A percentile compares a stretch with the other conserved stretches of the same genome.
These are phyloP conservation scores for Aspergillus jensenii DNA, from an alignment of 2,329 filamentous ascomycete genomes.

Conservation along the genomic window DNA sequence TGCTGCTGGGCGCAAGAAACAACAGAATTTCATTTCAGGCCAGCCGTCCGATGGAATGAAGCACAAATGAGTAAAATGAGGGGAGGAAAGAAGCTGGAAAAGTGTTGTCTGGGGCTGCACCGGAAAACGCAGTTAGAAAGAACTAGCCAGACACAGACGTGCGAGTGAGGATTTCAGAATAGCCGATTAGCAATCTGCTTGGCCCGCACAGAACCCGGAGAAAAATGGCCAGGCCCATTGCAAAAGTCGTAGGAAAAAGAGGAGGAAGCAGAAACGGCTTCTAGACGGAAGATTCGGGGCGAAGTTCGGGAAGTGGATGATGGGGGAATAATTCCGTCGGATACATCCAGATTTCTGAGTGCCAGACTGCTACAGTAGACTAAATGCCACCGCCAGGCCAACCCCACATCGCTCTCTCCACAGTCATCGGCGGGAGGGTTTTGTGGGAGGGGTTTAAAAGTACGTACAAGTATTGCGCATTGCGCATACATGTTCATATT, in stretches of 20 bases:
- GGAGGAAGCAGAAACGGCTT: constrained; percentile 12
- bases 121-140: constrained; percentile 6
- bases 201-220: constrained; percentile 8
- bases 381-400: not conserved
- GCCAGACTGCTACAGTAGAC: too few relatives aligned
- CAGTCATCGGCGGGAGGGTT: not conserved
- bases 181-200: constrained; percentile 3
- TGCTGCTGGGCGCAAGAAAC: not conserved
- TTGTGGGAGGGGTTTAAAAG: too few relatives aligned
- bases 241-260: constrained; percentile 9
- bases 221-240: constrained; percentile 19
- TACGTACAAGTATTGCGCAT: too few relatives aligned
- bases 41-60: not conserved
- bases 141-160: constrained; percentile 6
- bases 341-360: not conserved
- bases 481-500: too few relatives aligned
- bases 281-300: constrained; percentile 15
- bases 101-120: constrained; percentile 2
- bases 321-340: constrained; percentile 1
- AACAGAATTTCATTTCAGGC: not conserved
- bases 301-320: constrained; percentile 21
- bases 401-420: not conserved
- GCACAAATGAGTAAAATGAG: not conserved
- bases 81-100: not conserved
- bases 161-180: not conserved